Percentiles rank a stretch among this genome's conserved stretches.
Evolutionary conservation across 805 yeast genomes (phyloP).

Genomic region (Jamesozyma gamospora): DNA sequence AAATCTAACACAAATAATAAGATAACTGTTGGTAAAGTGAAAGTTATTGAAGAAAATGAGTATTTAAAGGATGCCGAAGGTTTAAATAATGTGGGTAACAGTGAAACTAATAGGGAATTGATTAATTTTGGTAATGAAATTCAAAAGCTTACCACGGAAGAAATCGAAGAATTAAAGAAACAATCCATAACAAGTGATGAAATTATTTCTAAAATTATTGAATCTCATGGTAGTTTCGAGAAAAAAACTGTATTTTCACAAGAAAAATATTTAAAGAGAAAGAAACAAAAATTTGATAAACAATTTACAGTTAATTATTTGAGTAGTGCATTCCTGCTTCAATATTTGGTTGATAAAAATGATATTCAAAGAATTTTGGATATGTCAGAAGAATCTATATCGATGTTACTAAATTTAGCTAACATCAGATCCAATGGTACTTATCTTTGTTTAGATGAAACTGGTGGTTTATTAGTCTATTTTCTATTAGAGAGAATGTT

Average conservation of each 20-base stretch:
- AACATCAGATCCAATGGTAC: slow-evolving; percentile 85
- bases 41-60: slow-evolving; percentile 8
- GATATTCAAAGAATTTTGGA: slow-evolving; percentile 58
- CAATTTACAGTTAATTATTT: slow-evolving; percentile 74
- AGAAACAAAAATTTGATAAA: slow-evolving; percentile 82
- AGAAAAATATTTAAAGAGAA: slow-evolving; percentile 83
- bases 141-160: slow-evolving; percentile 67
- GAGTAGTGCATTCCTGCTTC: slow-evolving; percentile 59
- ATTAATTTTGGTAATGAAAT: slow-evolving; percentile 57
- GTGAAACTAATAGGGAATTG: slow-evolving; percentile 58
- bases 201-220: slow-evolving; percentile 72
- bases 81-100: slow-evolving; percentile 28
- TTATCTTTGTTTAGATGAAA: slow-evolving; percentile 82
- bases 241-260: slow-evolving; percentile 85
- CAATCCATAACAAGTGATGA: slow-evolving; percentile 63
- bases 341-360: slow-evolving; percentile 71
- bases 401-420: slow-evolving; percentile 64
- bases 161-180: slow-evolving; percentile 73
- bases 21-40: slow-evolving; percentile 15
- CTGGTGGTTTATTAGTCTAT: slow-evolving; percentile 83
- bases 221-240: slow-evolving; percentile 76
- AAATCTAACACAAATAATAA: slow-evolving; percentile 12
- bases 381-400: slow-evolving; percentile 76
- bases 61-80: slow-evolving; percentile 11
- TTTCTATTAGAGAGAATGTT: slow-evolving; percentile 87